Evolutionary conservation across 495 filamentous ascomycete genomes (phyloP).

Genomic region (Lasiosphaeria ovina): DNA sequence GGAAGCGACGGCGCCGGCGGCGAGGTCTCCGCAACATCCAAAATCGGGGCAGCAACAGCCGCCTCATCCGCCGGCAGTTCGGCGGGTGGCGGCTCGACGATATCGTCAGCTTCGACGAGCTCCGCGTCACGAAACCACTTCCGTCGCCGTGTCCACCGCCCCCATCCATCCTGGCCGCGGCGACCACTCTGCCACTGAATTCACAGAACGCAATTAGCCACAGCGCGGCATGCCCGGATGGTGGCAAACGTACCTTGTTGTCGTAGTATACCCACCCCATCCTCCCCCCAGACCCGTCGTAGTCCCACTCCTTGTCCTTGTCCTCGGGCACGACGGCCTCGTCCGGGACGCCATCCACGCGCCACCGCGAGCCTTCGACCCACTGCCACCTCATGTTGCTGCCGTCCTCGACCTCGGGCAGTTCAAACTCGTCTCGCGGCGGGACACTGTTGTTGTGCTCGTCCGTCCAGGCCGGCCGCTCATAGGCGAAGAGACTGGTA

Average conservation of each 20-base stretch:
- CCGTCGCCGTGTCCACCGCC: constrained; percentile 84
- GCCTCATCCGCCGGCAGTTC: constrained; percentile 25
- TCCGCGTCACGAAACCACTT: constrained; percentile 98
- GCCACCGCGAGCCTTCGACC: constrained; percentile 82
- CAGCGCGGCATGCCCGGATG: not conserved
- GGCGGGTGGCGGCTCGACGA: constrained; percentile 2
- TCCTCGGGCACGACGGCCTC: constrained; percentile 47
- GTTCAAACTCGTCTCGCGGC: constrained; percentile 74
- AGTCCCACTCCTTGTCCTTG: constrained; percentile 46
- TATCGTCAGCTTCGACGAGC: constrained; percentile 69
- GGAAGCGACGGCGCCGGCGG: constrained; percentile 11
- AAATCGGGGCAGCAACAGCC: constrained; percentile 16
- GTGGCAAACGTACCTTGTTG: constrained; percentile 70
- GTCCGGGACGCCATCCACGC: constrained; percentile 71
- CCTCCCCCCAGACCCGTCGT: constrained; percentile 57
- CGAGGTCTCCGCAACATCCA: not conserved
- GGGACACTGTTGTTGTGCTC: constrained; percentile 84
- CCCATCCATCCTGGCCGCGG: constrained; percentile 88
- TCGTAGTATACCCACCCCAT: constrained; percentile 96
- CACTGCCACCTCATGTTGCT: constrained; percentile 84
- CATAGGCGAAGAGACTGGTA: constrained; percentile 80
- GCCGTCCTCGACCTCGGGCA: constrained; percentile 77
- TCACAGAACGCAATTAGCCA: constrained; percentile 7
- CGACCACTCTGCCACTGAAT: constrained; percentile 86
- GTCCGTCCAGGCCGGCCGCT: constrained; percentile 89